Evolutionary conservation across 495 filamentous ascomycete genomes (phyloP).

Genomic region (Geopyxis carbonaria): DNA sequence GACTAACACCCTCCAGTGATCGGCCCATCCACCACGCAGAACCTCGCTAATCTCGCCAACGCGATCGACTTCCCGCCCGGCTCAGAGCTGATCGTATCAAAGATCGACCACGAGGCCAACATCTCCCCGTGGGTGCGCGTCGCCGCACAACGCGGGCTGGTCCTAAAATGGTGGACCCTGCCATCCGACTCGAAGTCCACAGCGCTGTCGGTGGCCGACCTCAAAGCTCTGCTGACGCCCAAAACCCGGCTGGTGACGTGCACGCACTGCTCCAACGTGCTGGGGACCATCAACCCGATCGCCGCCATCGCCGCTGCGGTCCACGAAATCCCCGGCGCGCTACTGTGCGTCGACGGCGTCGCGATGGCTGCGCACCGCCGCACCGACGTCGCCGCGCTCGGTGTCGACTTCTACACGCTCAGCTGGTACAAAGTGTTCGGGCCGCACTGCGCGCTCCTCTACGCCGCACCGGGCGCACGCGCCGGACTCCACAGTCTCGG

Average conservation of each 20-base stretch:
- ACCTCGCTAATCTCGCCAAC: too few species aligned
- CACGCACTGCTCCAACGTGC: conserved; percentile 53
- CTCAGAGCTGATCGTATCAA: too few species aligned
- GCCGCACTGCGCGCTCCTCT: conserved; percentile 52
- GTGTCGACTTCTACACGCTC: conserved; percentile 58
- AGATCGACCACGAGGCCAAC: too few species aligned
- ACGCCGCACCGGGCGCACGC: conserved; percentile 36
- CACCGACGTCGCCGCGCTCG: conserved; percentile 47
- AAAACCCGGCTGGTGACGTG: conserved; percentile 49
- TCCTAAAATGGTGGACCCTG: too few species aligned
- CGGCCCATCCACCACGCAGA: too few species aligned
- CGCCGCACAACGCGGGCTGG: too few species aligned
- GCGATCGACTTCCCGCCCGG: too few species aligned
- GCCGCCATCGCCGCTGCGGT: conserved; percentile 37
- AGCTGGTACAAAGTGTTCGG: conserved; percentile 55
- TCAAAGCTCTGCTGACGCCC: conserved; percentile 37
- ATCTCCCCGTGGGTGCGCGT: too few species aligned
- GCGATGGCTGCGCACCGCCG: conserved; percentile 52
- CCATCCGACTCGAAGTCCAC: conserved; percentile 50
- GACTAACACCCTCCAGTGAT: too few species aligned
- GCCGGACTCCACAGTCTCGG: conserved; percentile 36
- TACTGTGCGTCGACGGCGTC: conserved; percentile 43
- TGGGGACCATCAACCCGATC: conserved; percentile 51
- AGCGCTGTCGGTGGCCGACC: conserved; percentile 44
- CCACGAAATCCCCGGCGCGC: conserved; percentile 30